Evolutionary conservation across 2,329 filamentous ascomycete genomes (phyloP), one percentile per base, ranked within the genome.

Genomic region (Neobulgaria alba): DNA sequence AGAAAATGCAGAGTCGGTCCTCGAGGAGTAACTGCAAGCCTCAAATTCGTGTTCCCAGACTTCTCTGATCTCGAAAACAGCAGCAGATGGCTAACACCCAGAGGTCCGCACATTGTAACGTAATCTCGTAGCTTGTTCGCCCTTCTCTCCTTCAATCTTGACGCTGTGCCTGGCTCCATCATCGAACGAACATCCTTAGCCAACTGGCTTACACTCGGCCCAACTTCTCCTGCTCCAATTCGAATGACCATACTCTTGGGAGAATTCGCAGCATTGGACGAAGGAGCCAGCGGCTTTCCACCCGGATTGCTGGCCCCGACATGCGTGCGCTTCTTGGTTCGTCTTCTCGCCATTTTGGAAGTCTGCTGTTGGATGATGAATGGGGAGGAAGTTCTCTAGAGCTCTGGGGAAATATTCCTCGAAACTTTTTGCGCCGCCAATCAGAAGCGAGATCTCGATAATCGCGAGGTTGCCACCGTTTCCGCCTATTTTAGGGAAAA

Each of bases 241-340:
- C 92, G 85, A 63, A 98, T 95, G 43, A 98, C 90, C 90, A 98
- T 95, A 61, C 84, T 93, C 72, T 95, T 95, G 23, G 92, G 92
- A 38, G 79, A 73, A 50, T 79, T 77, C 39, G 74, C 70, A 29
- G 56, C 51, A 44, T 68, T 71, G 17, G 79, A 74, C 43, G 77
- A 73, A 63, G 79, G 77, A 16, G 41, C 19, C 42, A 76, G 72
- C 32, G 71, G 67, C 49, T 73, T 72, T 56, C 69, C 50, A 49
- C 66, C 54, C 55, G 69, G 56, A 47, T 68, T 63, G 47, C 69
- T 73, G 37, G 81, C 76, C 46, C 81, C 79, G 40, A 81, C 64
- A 63, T 95, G 88, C 46, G 89, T 95, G 61, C 86, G 80, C 75
- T 90, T 94, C 71, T 95, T 95, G 38, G 78, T 79, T 57, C 87